Base-by-base conservation (phyloP, 2,329 filamentous ascomycete species). In the Xylaria sp. region DNA sequence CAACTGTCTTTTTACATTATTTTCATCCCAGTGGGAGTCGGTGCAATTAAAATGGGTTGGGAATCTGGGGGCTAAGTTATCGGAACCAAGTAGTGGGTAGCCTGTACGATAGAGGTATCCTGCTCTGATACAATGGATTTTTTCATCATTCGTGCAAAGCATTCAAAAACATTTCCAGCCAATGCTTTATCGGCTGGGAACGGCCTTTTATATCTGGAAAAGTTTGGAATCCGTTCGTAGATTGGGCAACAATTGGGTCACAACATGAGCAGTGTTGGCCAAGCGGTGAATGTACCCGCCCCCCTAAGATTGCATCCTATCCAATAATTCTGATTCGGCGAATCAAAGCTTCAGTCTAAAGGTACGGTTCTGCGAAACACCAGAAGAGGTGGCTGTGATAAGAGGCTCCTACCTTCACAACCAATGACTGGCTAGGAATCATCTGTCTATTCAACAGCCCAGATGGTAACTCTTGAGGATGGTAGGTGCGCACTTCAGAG, bases 191-290 rank as follows among this genome's bases (percentile, higher is more conserved):
- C 32, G 58, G 43, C 63, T 60, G 63, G 69, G 60, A 57, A 15
- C 46, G 43, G 28, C 45, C 43, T 68, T 60, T 72, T 74, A 73
- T 73, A 43, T 55, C 23, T 34, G 52, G 34, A 46, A 71, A 28
- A 3, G 25, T 65, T 60, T 67, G 57, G 43, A 64, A 57, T 59
- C 8, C 8, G 55, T 25, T 15, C 53, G n/a, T 43, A 59, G 53
- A 55, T 74, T 73, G 66, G 71, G 70, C 69, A 69, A 75, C 62
- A 70, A 71, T 69, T 72, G 66, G 68, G 70, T 67, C 66, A 63
- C 63, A 68, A 65, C 56, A 48, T 39, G 39, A 53, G 28, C 41
- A 53, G 60, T 23, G 48, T 60, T 60, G 28, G 52, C 56, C 65
- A 53, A 53, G 48, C 57, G 46, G 50, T 32, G 45, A 61, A 56